These are phyloP conservation scores for Pyrenula aspistea DNA, from an alignment of 495 filamentous ascomycete genomes.

Conservation along the genomic window DNA sequence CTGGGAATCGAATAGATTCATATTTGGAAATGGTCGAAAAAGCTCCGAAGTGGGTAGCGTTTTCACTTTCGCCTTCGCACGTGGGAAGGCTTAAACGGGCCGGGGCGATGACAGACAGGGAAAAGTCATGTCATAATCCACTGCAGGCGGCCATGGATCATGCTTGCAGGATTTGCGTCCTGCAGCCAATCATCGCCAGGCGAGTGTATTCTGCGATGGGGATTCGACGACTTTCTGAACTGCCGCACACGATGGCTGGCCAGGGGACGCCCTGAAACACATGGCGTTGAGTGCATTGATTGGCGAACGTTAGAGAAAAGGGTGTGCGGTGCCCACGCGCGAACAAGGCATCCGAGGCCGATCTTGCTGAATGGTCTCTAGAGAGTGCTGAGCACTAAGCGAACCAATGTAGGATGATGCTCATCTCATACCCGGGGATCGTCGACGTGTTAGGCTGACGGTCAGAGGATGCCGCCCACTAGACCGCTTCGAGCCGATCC, in stretches of 20 bases:
- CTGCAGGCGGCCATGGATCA: neutral
- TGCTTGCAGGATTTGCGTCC: neutral
- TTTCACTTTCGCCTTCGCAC: neutral
- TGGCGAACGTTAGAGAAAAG: neutral
- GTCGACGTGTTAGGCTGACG: neutral
- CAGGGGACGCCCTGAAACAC: neutral
- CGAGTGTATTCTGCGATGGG: neutral
- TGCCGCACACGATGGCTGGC: neutral
- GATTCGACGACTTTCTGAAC: neutral
- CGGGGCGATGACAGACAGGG: neutral
- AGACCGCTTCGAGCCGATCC: neutral
- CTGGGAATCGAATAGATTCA: too few relatives aligned
- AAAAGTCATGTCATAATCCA: neutral
- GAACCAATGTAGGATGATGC: too few relatives aligned
- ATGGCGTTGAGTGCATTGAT: neutral
- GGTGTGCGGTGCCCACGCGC: neutral
- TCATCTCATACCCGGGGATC: neutral
- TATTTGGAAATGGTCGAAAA: too few relatives aligned
- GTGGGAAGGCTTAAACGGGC: neutral
- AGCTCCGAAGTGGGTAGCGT: too few relatives aligned
- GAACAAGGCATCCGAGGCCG: neutral
- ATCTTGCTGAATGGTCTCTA: neutral
- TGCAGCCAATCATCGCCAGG: neutral
- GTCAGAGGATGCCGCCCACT: neutral
- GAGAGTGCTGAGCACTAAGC: too few relatives aligned